Evolutionary conservation across 495 filamentous ascomycete genomes (phyloP).

Genomic region (Rhypophila decipiens): DNA sequence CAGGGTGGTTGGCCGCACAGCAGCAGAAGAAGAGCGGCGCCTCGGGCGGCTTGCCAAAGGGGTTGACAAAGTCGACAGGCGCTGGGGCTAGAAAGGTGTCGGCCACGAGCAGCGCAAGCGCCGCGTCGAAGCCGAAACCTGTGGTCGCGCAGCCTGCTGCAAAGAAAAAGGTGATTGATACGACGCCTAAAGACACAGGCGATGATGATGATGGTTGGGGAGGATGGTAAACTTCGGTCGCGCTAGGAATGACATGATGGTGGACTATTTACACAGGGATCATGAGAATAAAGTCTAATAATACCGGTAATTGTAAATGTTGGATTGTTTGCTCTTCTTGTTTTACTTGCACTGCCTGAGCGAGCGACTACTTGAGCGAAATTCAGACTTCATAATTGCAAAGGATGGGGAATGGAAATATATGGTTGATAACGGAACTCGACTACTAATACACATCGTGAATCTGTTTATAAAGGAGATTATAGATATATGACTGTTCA

Average conservation of each 20-base stretch:
- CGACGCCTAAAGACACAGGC: conserved; percentile 48
- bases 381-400: neutral
- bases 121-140: conserved; percentile 14
- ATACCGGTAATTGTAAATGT: neutral
- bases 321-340: neutral
- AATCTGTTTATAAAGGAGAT: too few relatives aligned
- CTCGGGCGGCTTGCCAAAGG: conserved; percentile 56
- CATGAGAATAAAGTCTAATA: neutral
- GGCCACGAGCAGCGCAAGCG: conserved; percentile 8
- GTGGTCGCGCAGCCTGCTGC: conserved; percentile 8
- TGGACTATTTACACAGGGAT: neutral
- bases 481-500: too few relatives aligned
- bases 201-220: conserved; percentile 63
- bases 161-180: conserved; percentile 44
- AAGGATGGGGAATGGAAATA: neutral
- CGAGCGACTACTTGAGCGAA: neutral
- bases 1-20: conserved; percentile 85
- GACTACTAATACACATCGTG: too few relatives aligned
- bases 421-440: too few relatives aligned
- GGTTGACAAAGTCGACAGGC: conserved; percentile 50
- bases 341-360: neutral
- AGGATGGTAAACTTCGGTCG: conserved; percentile 54
- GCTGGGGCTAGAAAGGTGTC: conserved; percentile 12
- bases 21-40: conserved; percentile 58
- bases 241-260: too few relatives aligned